Percentiles rank a stretch among this genome's conserved stretches.
These are phyloP conservation scores for Tylopilus sp. DNA, from an alignment of 1,284 basidiomycete genomes.

Conservation along the genomic window DNA sequence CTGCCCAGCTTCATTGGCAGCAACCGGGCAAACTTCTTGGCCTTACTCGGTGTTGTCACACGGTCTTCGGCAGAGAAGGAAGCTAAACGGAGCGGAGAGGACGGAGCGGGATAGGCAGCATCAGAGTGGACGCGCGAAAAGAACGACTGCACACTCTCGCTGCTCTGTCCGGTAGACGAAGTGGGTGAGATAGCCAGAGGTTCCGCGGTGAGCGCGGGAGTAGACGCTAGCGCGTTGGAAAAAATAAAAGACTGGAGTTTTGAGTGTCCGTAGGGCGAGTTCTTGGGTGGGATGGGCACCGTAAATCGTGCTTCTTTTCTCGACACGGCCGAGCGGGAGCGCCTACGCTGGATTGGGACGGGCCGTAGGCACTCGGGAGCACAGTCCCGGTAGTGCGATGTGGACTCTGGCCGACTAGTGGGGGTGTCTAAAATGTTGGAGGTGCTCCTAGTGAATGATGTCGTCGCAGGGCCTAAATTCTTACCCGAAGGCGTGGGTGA, in stretches of 20 bases:
- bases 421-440: slow-evolving; percentile 19
- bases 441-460: slow-evolving; percentile 25
- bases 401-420: slow-evolving; percentile 5
- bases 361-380: slow-evolving; percentile 11
- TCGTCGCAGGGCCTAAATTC: slow-evolving; percentile 13
- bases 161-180: slow-evolving; percentile 25
- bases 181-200: slow-evolving; percentile 29
- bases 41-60: slow-evolving; percentile 21
- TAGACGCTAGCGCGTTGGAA: slow-evolving; percentile 25
- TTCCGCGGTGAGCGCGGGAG: slow-evolving; percentile 30
- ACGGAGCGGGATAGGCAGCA: slow-evolving; percentile 21
- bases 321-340: slow-evolving; percentile 34
- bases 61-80: slow-evolving; percentile 27
- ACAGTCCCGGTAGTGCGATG: slow-evolving; percentile 8
- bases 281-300: slow-evolving; percentile 24
- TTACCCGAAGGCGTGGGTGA: slow-evolving; percentile 10
- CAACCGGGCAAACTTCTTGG: slow-evolving; percentile 29
- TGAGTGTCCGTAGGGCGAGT: slow-evolving; percentile 33
- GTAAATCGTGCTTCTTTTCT: slow-evolving; percentile 31
- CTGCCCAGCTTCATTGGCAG: slow-evolving; percentile 34
- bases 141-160: slow-evolving; percentile 29
- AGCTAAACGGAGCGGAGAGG: slow-evolving; percentile 28
- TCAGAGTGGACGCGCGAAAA: slow-evolving; percentile 26
- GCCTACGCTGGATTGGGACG: slow-evolving; percentile 29
- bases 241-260: slow-evolving; percentile 29